phyloP scores from a whole-genome alignment of 2,329 filamentous ascomycete genomes.

The Fusarium buxicola region DNA sequence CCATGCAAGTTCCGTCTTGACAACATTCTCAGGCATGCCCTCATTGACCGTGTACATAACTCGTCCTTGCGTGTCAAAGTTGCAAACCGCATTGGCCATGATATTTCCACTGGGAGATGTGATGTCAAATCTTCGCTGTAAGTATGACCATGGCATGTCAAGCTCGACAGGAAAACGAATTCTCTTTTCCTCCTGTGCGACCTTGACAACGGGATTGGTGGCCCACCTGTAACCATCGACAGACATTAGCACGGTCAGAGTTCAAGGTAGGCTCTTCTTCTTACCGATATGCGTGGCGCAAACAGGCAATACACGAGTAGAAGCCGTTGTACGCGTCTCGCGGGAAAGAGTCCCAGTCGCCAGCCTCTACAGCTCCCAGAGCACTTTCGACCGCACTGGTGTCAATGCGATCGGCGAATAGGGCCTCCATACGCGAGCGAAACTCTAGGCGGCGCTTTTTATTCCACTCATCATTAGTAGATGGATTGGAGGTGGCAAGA shows the following conservation, averaged over 20 bases:
- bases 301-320: not conserved
- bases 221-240: slow-evolving; percentile 2
- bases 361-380: not conserved
- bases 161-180: slow-evolving; percentile 1
- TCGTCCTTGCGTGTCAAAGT: not conserved
- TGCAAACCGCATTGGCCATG: not conserved
- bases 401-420: not conserved
- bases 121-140: not conserved
- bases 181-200: slow-evolving; percentile 1
- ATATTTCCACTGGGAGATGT: not conserved
- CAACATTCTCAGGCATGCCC: not conserved
- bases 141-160: not conserved
- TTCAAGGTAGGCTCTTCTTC: no score
- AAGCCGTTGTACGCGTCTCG: slow-evolving; percentile 1
- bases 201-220: slow-evolving; percentile 1
- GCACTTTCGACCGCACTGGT: not conserved
- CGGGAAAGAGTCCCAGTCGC: not conserved
- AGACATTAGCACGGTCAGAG: not conserved
- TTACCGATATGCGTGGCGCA: slow-evolving; percentile 1
- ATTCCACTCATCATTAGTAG: not conserved
- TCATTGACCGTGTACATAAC: not conserved
- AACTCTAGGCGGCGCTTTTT: not conserved
- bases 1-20: not conserved
- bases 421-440: not conserved
- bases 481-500: not conserved